A percentile compares a stretch with the other conserved stretches of the same genome.
Conservation (phyloP, 345 rosid genomes). For the Conringia planisiliqua region DNA sequence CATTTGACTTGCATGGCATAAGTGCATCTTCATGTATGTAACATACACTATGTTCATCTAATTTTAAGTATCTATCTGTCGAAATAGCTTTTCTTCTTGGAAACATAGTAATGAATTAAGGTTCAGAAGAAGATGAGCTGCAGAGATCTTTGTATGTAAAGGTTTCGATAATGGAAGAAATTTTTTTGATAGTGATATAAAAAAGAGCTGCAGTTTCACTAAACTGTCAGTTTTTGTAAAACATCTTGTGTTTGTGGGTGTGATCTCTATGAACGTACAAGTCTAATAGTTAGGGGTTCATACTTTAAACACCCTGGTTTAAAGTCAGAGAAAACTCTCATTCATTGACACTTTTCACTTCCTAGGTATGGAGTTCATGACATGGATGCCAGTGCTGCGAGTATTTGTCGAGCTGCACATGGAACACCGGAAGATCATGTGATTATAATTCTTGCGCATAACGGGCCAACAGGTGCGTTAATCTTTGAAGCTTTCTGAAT, state of each 20-base stretch:
- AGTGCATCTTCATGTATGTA: not conserved
- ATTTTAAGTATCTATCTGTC: not conserved
- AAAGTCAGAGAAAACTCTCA: not conserved
- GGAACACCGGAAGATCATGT: conserved; percentile 73
- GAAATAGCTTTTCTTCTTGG: not conserved
- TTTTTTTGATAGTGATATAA: not conserved
- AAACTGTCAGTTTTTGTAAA: not conserved
- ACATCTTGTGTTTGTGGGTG: not conserved
- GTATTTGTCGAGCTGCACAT: conserved; percentile 52
- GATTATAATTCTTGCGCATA: conserved; percentile 75
- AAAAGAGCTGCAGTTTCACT: not conserved
- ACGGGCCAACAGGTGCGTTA: conserved; percentile 71
- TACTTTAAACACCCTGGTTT: not conserved
- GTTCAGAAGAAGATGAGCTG: not conserved
- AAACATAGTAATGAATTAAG: not conserved
- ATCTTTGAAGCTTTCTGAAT: conserved; percentile 9
- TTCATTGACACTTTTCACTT: conserved; percentile 6
- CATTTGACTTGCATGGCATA: conserved; percentile 4
- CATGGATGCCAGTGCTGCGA: conserved; percentile 62
- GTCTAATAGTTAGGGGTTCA: not conserved
- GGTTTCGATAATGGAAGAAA: not conserved
- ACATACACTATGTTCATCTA: not conserved
- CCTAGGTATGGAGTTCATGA: conserved; percentile 71
- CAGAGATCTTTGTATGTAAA: not conserved
- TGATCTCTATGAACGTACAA: conserved; percentile 2